A percentile compares a stretch with the other conserved stretches of the same genome.
Conservation (phyloP, 1,284 basidiomycete genomes). For the Fomitopsis palustris region DNA sequence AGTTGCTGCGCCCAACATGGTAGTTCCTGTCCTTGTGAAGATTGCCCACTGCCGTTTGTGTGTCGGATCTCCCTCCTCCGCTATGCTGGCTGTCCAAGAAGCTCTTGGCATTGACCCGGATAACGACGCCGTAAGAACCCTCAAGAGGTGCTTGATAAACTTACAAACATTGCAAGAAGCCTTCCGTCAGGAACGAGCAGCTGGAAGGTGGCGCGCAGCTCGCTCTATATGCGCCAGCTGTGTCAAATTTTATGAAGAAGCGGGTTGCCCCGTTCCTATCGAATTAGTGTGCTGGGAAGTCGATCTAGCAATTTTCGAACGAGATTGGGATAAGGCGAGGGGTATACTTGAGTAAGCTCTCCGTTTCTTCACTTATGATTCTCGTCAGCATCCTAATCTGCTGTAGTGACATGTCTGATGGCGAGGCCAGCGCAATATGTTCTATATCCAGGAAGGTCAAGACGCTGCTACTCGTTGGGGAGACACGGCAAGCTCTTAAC, state of each 20-base stretch:
- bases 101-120: constrained; percentile 9
- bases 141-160: constrained; percentile 5
- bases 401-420: constrained; percentile 1
- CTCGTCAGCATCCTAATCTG: background rate
- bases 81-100: constrained; percentile 12
- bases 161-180: constrained; percentile 10
- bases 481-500: constrained; percentile 3
- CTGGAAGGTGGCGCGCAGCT: constrained; percentile 16
- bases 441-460: constrained; percentile 8
- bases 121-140: constrained; percentile 3
- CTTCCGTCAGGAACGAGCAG: constrained; percentile 6
- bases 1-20: background rate
- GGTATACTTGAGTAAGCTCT: constrained; percentile 12
- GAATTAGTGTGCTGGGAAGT: constrained; percentile 17
- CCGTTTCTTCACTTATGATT: background rate
- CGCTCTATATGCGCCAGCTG: constrained; percentile 11
- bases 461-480: constrained; percentile 10
- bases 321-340: constrained; percentile 10
- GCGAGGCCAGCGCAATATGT: background rate
- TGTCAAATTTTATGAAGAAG: constrained; percentile 8
- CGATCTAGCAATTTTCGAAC: constrained; percentile 11
- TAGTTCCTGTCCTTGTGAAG: background rate
- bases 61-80: constrained; percentile 8
- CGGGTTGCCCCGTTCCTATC: constrained; percentile 8
- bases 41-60: constrained; percentile 14